phyloP scores from a whole-genome alignment of 192 early-diverging fungal genomes.

The Spinellus fusiger region DNA sequence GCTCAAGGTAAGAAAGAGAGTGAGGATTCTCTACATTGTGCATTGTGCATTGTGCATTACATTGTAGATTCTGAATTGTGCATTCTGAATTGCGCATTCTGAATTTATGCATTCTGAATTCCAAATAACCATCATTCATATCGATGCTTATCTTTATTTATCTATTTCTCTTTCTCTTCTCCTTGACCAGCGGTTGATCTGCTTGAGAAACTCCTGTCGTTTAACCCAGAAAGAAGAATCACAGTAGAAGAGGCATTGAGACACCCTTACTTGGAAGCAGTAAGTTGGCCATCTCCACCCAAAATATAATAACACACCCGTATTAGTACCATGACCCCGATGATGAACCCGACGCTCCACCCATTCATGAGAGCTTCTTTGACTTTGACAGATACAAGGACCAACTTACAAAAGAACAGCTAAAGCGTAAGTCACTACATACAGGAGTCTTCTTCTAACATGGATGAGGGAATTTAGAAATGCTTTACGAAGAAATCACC shows the following conservation, averaged over 20 bases:
- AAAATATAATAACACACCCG: too few species aligned
- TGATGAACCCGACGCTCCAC: conserved; percentile 66
- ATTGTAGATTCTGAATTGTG: too few species aligned
- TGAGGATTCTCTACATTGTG: too few species aligned
- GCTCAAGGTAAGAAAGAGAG: conserved; percentile 26
- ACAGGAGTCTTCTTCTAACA: too few species aligned
- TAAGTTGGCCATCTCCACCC: too few species aligned
- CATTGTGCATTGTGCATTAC: too few species aligned
- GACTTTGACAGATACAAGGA: conserved; percentile 86
- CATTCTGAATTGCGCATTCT: too few species aligned
- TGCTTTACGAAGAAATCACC: not conserved
- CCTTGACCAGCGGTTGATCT: conserved; percentile 78
- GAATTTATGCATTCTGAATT: too few species aligned
- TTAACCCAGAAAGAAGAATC: conserved; percentile 87
- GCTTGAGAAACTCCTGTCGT: conserved; percentile 86
- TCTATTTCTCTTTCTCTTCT: not conserved
- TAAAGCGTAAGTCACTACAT: conserved; percentile 49
- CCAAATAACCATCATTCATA: too few species aligned
- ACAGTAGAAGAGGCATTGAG: conserved; percentile 91
- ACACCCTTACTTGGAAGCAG: conserved; percentile 82
- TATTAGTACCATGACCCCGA: conserved; percentile 60
- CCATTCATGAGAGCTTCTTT: conserved; percentile 74
- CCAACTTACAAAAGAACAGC: conserved; percentile 70
- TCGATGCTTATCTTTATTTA: not conserved
- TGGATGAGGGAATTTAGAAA: not conserved